phyloP scores from a whole-genome alignment of 2,329 filamentous ascomycete species.

The Clonostachys rhizophaga region DNA sequence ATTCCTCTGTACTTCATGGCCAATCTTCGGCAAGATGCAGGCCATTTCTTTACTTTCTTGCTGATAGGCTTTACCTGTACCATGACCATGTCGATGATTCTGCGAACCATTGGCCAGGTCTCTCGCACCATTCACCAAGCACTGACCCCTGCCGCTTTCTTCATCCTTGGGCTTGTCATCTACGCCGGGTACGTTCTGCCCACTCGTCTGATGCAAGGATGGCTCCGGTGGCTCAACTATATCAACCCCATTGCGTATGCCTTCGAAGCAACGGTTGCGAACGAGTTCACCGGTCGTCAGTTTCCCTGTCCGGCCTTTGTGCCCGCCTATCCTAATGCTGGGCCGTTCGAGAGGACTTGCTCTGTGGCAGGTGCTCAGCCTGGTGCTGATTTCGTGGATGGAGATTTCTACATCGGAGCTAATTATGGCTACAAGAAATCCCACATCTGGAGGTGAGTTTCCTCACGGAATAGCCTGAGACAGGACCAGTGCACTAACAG shows the following conservation, averaged over 20 bases:
- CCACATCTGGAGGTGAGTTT: constrained; percentile 47
- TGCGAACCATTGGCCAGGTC: constrained; percentile 67
- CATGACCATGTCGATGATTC: constrained; percentile 67
- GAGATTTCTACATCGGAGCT: constrained; percentile 45
- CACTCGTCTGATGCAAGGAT: constrained; percentile 58
- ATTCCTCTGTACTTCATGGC: constrained; percentile 44
- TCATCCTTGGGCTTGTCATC: constrained; percentile 56
- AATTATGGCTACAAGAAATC: constrained; percentile 46
- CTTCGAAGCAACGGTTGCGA: constrained; percentile 55
- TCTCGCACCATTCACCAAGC: constrained; percentile 61
- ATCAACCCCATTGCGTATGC: constrained; percentile 61
- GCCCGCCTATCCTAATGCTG: constrained; percentile 32
- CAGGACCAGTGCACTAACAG: neutral
- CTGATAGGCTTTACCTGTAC: constrained; percentile 31
- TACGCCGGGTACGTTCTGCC: constrained; percentile 54
- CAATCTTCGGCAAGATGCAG: constrained; percentile 33
- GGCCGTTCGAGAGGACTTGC: constrained; percentile 45
- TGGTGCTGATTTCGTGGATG: constrained; percentile 41
- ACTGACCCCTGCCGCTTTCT: constrained; percentile 44
- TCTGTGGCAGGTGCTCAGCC: constrained; percentile 44
- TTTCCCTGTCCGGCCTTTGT: constrained; percentile 47
- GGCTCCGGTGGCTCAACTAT: constrained; percentile 65
- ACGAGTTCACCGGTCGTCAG: constrained; percentile 45
- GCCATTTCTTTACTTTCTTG: constrained; percentile 39
- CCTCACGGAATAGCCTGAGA: neutral